Evolutionary conservation across 768 basidiomycete genomes (phyloP).

Genomic region (Lyophyllum atratum): DNA sequence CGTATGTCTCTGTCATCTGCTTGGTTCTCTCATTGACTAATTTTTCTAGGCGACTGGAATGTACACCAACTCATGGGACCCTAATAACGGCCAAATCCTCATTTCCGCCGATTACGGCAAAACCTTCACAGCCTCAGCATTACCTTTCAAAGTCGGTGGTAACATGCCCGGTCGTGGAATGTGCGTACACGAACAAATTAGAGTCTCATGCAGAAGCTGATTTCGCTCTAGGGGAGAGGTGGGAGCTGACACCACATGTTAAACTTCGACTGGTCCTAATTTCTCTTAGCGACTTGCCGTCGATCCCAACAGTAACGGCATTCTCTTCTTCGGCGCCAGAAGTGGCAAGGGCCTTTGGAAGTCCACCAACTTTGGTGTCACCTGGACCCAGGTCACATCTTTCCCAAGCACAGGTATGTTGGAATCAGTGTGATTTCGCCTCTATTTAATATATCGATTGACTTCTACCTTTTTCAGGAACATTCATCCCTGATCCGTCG

Average conservation of each 20-base stretch:
- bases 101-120: conserved; percentile 59
- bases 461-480: conserved; percentile 33
- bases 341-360: conserved; percentile 70
- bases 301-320: conserved; percentile 62
- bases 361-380: conserved; percentile 57
- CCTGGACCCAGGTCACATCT: conserved; percentile 60
- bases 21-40: neutral
- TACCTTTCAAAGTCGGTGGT: conserved; percentile 70
- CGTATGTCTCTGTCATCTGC: conserved; percentile 23
- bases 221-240: conserved; percentile 48
- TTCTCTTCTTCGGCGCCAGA: conserved; percentile 65
- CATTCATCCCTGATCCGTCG: conserved; percentile 52
- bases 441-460: neutral
- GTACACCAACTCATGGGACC: conserved; percentile 66
- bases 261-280: neutral
- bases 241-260: conserved; percentile 1
- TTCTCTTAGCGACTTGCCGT: conserved; percentile 52
- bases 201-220: conserved; percentile 1
- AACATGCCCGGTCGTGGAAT: conserved; percentile 73
- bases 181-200: conserved; percentile 25
- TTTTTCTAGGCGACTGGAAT: conserved; percentile 50
- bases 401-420: conserved; percentile 58
- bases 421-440: neutral
- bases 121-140: conserved; percentile 50
- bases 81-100: conserved; percentile 63